Base-by-base conservation (phyloP, 768 basidiomycete species). In the Podaxis sp. region DNA sequence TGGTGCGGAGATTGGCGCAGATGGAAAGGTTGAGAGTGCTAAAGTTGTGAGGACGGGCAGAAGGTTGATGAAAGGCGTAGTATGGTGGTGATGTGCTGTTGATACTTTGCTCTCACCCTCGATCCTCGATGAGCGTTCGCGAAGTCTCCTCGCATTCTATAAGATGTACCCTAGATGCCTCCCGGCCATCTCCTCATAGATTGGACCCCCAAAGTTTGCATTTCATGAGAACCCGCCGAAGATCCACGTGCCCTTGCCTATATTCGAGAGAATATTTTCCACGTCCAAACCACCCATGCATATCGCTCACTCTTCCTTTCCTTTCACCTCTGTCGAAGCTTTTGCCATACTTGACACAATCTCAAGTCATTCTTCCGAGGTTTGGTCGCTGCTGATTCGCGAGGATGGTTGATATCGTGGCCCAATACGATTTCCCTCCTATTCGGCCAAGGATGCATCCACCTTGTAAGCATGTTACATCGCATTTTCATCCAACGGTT, bases 31-130 rank as follows among this genome's bases (percentile, higher is more conserved):
- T 19, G 75, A 72, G 57, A 85, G 81, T 65, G 89, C 85, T 1
- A 84, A 82, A 66, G 88, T 89, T 19, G 79, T 88, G 24, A 73
- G 89, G 59, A 92, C 88, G 2, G 90, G 89, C 1, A 79, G 87
- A 62, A 75, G 86, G 66, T 71, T 91, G 64, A 92, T 92, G 89
- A 82, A 80, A 63, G 90, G 90, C 0, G 76, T 72, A 0, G 88
- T 88, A 0, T 90, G 82, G 80, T 88, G 87, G 83, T 88, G 67
- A 77, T 19, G n/a, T 29, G 24, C 25, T 12, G 22, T 43, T 15
- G n/a, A 43, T 43, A 19, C n/a, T 9, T 33, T 12, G 9, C 15
- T 53, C 8, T 33, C 52, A 17, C 52, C 55, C 7, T 9, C 25
- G 41, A 33, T 46, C 24, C 12, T 57, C 22, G 37, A 13, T 38